Evolutionary conservation across 208 protist species (phyloP), one percentile per base, ranked within the genome.

Genomic region (Leishmania martiniquensis): DNA sequence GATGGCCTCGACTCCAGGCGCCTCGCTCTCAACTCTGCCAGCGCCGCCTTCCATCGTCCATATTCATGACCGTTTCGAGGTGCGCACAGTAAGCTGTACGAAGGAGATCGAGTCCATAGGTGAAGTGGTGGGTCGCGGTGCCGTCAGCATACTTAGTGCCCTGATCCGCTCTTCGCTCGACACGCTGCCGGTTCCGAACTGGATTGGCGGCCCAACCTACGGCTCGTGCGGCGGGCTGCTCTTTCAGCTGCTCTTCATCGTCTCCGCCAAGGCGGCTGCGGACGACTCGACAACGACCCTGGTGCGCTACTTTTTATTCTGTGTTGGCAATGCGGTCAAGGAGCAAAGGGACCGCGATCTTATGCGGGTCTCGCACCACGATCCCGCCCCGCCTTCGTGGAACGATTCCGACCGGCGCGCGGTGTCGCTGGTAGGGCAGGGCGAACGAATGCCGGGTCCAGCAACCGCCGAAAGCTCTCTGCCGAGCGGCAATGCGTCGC

Each of bases 181-280:
- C 72, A 87, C 85, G 13, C 39, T 91, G 7, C 87, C 89, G 0
- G 62, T 88, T 32, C 80, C 80, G 47, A 60, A 82, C 55, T 93
- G 86, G 89, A 86, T 89, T 42, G 88, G 84, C 52, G 87, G 86
- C 9, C 72, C 87, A 0, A 84, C 84, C 57, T 95, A 97, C 79
- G 91, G 92, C 67, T 87, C 89, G 34, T 95, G 93, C 72, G 92
- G 93, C 45, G 90, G 81, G 2, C 72, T 97, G 17, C 85, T 97
- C 22, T 95, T 97, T 73, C 93, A 97, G 74, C 72, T 96, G 37
- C 86, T 97, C 72, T 81, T 94, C 39, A 74, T 91, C 39, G 82
- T 82, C 13, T 91, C 91, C 22, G 73, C 87, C 32, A 87, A 85
- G 60, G 71, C 87, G 37, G 75, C 72, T 47, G 77, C 70, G 15